phyloP scores from a whole-genome alignment of 768 basidiomycete species.

The Tulasnella sp. region DNA sequence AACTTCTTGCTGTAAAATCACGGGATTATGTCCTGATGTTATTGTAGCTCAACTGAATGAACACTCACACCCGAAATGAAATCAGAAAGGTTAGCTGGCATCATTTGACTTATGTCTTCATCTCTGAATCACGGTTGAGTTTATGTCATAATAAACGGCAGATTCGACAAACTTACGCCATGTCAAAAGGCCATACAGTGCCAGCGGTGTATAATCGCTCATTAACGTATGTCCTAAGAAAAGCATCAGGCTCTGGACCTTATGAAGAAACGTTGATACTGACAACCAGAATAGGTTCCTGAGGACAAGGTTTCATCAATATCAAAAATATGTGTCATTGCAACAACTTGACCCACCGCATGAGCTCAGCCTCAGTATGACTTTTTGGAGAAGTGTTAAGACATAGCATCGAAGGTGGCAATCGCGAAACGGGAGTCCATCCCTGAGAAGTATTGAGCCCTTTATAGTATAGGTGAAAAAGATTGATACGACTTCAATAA shows the following conservation, averaged over 20 bases:
- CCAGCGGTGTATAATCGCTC: slow-evolving; percentile 9
- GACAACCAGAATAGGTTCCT: slow-evolving; percentile 14
- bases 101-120: slow-evolving; percentile 11
- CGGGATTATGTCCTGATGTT: not conserved
- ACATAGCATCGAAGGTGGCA: not conserved
- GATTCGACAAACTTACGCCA: not conserved
- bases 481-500: not conserved
- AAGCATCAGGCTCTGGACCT: not conserved
- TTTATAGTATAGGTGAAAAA: not conserved
- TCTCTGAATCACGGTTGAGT: slow-evolving; percentile 1
- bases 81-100: not conserved
- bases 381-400: not conserved
- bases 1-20: not conserved
- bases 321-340: no score
- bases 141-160: not conserved
- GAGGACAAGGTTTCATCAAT: not conserved
- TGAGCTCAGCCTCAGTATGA: not conserved
- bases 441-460: slow-evolving; percentile 1
- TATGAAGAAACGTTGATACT: not conserved
- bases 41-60: not conserved
- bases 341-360: not conserved
- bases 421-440: slow-evolving; percentile 9
- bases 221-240: not conserved
- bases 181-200: slow-evolving; percentile 6
- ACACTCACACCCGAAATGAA: slow-evolving; percentile 6